Evolutionary conservation across 2,329 filamentous ascomycete genomes (phyloP), one percentile per base, ranked within the genome.

Genomic region (Diplodia mutila): DNA sequence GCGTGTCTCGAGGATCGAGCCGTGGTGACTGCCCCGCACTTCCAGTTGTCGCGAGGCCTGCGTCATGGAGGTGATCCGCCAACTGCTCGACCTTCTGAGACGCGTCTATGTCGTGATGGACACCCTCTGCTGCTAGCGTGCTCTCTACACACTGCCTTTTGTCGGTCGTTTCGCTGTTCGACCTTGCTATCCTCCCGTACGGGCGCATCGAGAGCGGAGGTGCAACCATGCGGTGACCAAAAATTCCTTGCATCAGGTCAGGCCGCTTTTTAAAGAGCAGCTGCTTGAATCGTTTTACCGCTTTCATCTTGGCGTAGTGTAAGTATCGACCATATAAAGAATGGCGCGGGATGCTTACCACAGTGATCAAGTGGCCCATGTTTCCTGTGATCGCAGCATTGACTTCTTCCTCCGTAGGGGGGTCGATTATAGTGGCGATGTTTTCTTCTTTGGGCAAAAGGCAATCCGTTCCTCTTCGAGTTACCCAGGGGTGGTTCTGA

Each of bases 401-500:
- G 75, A 97, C 87, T 80, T 99, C 95, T 67, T 94, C 89, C 72
- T 95, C 91, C 67, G 94, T 98, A 0, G 94, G 94, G 5, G 89
- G 87, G 69, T 93, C 92, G 37, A 98, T 84, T 18, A 93, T 82
- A 70, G 93, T 86, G 12, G 90, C 87, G 52, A 92, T 96, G 73
- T 99, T 99, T 75, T 97, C 94, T 70, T 93, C 91, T 53, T 87
- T 86, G 8, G 92, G 87, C 14, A 98, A 84, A 16, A 99, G 82
- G 69, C 88, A 88, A 77, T 98, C 94, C 8, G 82, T 85, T 16
- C 93, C 94, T 67, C 86, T 80, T 74, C 88, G 91, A 6, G 94
- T 98, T 16, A 99, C 93, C 95, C 95, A 99, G 0, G 93, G 88
- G 76, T 99, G 95, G 73, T 90, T 87, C 94, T 97, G 69, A 4